Conservation (phyloP, 345 rosid species). For the Salix dunnii region DNA sequence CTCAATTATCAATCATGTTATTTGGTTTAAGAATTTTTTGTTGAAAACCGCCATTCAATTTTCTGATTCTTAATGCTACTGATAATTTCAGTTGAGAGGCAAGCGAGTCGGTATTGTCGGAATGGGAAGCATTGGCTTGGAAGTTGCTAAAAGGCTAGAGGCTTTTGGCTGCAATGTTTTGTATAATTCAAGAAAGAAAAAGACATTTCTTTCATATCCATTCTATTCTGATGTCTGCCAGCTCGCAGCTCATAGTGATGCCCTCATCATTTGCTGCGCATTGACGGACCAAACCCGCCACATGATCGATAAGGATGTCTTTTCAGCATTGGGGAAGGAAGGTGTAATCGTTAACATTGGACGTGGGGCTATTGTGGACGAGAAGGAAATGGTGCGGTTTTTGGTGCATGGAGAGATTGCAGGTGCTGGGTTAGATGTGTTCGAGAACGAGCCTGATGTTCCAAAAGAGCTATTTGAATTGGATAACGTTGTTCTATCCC, state of each 20-base stretch:
- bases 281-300: constrained; percentile 48
- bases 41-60: too few species aligned
- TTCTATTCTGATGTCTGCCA: constrained; percentile 31
- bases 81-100: constrained; percentile 38
- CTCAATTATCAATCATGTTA: too few species aligned
- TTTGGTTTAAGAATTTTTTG: too few species aligned
- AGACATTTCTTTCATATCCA: constrained; percentile 29
- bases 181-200: constrained; percentile 45
- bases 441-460: constrained; percentile 65
- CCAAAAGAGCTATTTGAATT: constrained; percentile 45
- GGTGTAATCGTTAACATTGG: constrained; percentile 57
- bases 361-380: constrained; percentile 51
- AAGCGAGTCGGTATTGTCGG: constrained; percentile 53
- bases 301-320: constrained; percentile 40
- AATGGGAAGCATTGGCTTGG: constrained; percentile 44
- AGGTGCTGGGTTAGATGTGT: constrained; percentile 82
- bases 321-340: constrained; percentile 38
- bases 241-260: constrained; percentile 42
- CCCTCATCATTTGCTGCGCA: constrained; percentile 45
- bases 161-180: constrained; percentile 45
- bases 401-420: constrained; percentile 56
- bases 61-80: not conserved
- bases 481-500: constrained; percentile 78
- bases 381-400: constrained; percentile 58
- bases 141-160: constrained; percentile 43